These are phyloP conservation scores for Nannochloropsis oceanica DNA, from an alignment of 108 stramenopile species.

Conservation along the genomic window DNA sequence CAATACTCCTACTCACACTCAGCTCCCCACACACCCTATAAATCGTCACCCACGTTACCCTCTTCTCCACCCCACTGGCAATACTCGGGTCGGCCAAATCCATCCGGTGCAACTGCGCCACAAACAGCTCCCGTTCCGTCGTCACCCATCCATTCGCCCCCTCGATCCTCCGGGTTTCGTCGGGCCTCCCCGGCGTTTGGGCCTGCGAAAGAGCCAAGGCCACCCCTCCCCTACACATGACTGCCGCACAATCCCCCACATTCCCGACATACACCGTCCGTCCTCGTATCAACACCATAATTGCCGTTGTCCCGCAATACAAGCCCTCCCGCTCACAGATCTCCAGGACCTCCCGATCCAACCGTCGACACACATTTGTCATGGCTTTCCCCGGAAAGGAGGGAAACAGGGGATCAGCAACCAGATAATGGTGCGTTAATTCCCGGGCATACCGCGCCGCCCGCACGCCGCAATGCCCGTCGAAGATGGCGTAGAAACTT, in stretches of 20 bases:
- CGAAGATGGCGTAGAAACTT: not conserved
- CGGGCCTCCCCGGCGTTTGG: slow-evolving; percentile 20
- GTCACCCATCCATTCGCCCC: slow-evolving; percentile 38
- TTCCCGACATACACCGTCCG: slow-evolving; percentile 13
- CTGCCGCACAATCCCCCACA: slow-evolving; percentile 31
- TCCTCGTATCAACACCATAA: slow-evolving; percentile 9
- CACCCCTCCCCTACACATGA: slow-evolving; percentile 19
- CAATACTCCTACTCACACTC: slow-evolving; percentile 31
- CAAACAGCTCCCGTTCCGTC: slow-evolving; percentile 31
- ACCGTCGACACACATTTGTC: not conserved
- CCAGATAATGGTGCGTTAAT: not conserved
- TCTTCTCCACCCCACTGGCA: slow-evolving; percentile 1
- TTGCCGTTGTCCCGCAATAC: slow-evolving; percentile 18
- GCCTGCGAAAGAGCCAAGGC: slow-evolving; percentile 11
- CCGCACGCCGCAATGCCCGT: not conserved
- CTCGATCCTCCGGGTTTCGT: slow-evolving; percentile 9
- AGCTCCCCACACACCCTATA: slow-evolving; percentile 34
- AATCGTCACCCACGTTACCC: slow-evolving; percentile 5
- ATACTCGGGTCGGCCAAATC: slow-evolving; percentile 30
- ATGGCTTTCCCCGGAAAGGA: not conserved
- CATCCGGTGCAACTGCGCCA: slow-evolving; percentile 36
- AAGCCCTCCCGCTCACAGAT: not conserved
- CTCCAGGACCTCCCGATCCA: not conserved
- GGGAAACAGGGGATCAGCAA: not conserved
- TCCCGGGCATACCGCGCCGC: not conserved